phyloP scores from a whole-genome alignment of 768 basidiomycete species.

The Podaxis mareebaensis region DNA sequence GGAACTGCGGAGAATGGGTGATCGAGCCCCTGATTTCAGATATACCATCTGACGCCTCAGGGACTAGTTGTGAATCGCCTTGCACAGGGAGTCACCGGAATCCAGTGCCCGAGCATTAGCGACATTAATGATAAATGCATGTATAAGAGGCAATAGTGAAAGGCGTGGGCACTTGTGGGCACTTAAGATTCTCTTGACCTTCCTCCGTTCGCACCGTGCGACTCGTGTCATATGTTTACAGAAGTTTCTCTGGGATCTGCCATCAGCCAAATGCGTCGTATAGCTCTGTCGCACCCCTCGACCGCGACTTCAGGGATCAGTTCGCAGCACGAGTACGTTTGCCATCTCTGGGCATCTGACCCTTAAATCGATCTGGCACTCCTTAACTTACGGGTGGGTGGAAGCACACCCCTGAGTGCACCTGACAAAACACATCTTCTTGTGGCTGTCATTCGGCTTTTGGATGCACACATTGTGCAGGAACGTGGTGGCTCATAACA shows the following conservation, averaged over 20 bases:
- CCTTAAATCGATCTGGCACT: neutral
- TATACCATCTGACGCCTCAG: constrained; percentile 38
- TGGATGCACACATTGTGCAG: neutral
- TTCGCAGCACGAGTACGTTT: neutral
- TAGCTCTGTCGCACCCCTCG: too few species aligned
- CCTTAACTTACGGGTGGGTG: neutral
- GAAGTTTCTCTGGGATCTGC: too few species aligned
- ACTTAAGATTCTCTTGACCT: neutral
- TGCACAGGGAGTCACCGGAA: neutral
- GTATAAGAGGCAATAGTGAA: neutral
- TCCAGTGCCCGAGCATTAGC: neutral
- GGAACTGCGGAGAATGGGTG: constrained; percentile 48
- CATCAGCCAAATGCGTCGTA: too few species aligned
- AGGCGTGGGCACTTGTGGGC: neutral
- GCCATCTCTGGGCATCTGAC: neutral
- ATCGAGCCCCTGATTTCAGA: constrained; percentile 63
- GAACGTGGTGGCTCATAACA: neutral
- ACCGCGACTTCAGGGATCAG: neutral
- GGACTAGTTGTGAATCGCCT: neutral
- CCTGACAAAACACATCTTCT: neutral
- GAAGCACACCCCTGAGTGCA: neutral
- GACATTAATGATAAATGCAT: neutral
- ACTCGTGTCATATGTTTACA: neutral
- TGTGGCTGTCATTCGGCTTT: neutral
- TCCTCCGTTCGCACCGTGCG: neutral